Base-by-base conservation (phyloP, 2,329 filamentous ascomycete species). In the Trichoderma sp. region DNA sequence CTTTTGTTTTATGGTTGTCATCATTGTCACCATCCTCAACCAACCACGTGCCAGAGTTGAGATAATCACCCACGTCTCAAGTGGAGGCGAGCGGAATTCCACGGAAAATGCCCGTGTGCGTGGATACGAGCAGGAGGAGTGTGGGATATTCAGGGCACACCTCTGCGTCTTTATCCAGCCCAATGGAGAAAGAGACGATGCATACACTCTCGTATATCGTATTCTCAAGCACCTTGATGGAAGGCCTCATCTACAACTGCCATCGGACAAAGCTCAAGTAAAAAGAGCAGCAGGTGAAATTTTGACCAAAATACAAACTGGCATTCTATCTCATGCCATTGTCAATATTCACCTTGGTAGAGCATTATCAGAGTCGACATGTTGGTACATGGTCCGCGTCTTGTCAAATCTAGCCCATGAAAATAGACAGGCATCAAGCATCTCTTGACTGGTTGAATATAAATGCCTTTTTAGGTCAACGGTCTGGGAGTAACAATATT, bases 201-300 rank as follows among this genome's bases (percentile, higher is more conserved):
- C 1, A 2, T 29, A 9, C 53, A 8, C 12, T 14, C 24, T 60
- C 24, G 24, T 60, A 60, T 60, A 29, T 60, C 56, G 56, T 31
- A 16, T 31, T 60, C 7, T 3, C 3, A 11, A n/a, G 16, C 6
- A 60, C 1, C 2, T 3, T n/a, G 56, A 60, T 5, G 1, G 24
- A 60, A 9, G 18, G 21, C n/a, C 53, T 59, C 6, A 60, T 31
- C 6, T 11, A 16, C 16, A 11, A 11, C 14, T 18, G 18, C 3
- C 16, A 16, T 31, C 18, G 7, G 0, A 31, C 0, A 27, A 3
- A 27, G 3, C 53, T 6, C 6, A 2, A 21, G 21, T 2, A 0
- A 59, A 24, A 24, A 8, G 1, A 14, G 6, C 3, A 29, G 14
- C 6, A 18, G 21, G 0, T 5, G n/a, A 53, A 53, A 24, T 2